These are phyloP conservation scores for Phytophthora tubulina DNA, from an alignment of 352 stramenopile genomes.

Conservation along the genomic window DNA sequence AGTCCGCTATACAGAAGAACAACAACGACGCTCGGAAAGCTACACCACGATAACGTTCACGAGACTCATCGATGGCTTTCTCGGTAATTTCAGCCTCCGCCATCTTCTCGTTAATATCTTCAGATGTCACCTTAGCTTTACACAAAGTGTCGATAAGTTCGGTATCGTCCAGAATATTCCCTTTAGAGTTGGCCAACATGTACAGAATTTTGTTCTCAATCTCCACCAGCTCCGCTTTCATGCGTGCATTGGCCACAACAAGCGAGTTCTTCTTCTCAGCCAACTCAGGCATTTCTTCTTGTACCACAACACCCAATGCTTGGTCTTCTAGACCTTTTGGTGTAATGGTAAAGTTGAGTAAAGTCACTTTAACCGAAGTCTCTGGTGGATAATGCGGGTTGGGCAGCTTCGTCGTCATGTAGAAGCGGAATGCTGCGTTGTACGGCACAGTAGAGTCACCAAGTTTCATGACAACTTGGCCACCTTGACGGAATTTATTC, in stretches of 20 bases:
- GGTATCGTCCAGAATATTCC: slow-evolving; percentile 94
- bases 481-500: slow-evolving; percentile 94
- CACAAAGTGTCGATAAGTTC: slow-evolving; percentile 94
- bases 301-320: slow-evolving; percentile 91
- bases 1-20: slow-evolving; percentile 94
- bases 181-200: slow-evolving; percentile 93
- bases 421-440: slow-evolving; percentile 92
- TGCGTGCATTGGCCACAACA: slow-evolving; percentile 91
- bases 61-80: slow-evolving; percentile 91
- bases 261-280: slow-evolving; percentile 95
- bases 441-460: slow-evolving; percentile 93
- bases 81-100: slow-evolving; percentile 93
- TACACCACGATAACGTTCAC: slow-evolving; percentile 91
- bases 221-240: slow-evolving; percentile 94
- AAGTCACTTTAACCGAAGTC: slow-evolving; percentile 93
- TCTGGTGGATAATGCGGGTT: slow-evolving; percentile 95
- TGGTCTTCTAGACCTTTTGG: slow-evolving; percentile 92
- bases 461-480: slow-evolving; percentile 94
- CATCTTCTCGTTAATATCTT: slow-evolving; percentile 95
- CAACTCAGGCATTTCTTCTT: slow-evolving; percentile 94
- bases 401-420: slow-evolving; percentile 94
- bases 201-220: slow-evolving; percentile 96
- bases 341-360: slow-evolving; percentile 95
- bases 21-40: slow-evolving; percentile 91
- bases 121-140: slow-evolving; percentile 92